Base-by-base conservation (phyloP, 306 rosid genomes). In the Arachis stenosperma region DNA sequence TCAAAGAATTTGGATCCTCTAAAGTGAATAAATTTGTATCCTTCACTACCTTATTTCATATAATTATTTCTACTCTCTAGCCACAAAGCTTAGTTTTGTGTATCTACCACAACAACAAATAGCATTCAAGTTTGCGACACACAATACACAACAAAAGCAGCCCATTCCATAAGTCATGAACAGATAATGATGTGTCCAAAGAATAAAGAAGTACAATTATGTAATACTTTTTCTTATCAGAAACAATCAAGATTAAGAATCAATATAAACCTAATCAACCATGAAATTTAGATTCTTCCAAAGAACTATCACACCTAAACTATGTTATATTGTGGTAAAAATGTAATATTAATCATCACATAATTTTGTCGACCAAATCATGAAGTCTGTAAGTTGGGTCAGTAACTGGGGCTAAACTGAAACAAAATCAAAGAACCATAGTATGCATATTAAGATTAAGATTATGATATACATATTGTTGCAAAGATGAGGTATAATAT, bases 391-490 rank as follows among this genome's bases (percentile, higher is more conserved):
- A 55, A 27, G 5, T 4, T 2, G 6, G 33, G 44, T 55, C 17
- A 33, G 47, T 48, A 15, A 17, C 54, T 2, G 37, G 15, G 43
- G 48, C 7, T 8, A 46, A 43, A 64, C 62, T 42, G 4, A 33
- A 33, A 33, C 50, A 53, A 67, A 75, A 75, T 9, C 33, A 52
- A 55, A 61, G 55, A 47, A 67, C 22, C 4, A 1, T 22, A 30
- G 12, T 15, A 37, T 17, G 37, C 66, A 60, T 14, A 39, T 27
- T 17, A 5, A 6, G 17, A 17, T 17, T 17, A 17, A 17, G 17
- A 17, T 17, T 17, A 17, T 17, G 17, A 17, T 46, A 48, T 39
- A 9, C 22, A 37, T 42, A 13, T 37, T 43, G 33, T 5, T 5
- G 41, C 59, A 64, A 54, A 48, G 54, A 14, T 67, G 7, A 33